A percentile compares a stretch with the other conserved stretches of the same genome.
Evolutionary conservation across 306 rosid genomes (phyloP).

Genomic region (Acacia crassicarpa): DNA sequence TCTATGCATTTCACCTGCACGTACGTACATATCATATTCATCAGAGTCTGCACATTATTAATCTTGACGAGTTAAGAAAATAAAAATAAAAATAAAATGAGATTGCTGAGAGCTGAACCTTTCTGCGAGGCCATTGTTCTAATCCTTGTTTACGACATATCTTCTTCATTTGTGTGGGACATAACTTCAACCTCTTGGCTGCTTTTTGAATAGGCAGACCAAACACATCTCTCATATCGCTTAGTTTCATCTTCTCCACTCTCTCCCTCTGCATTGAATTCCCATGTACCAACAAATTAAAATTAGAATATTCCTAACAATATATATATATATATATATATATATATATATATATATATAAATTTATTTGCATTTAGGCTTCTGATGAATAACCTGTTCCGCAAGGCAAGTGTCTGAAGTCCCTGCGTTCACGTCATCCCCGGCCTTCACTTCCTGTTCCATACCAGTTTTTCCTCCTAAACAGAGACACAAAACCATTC

Average conservation of each 20-base stretch:
- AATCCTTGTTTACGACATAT: conserved; percentile 58
- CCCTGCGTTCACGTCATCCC: background rate
- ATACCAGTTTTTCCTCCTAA: conserved; percentile 8
- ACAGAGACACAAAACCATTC: background rate
- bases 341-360: too few species aligned
- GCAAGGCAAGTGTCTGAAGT: conserved; percentile 32
- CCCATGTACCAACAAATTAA: background rate
- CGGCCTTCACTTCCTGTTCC: conserved; percentile 3
- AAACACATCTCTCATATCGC: conserved; percentile 45
- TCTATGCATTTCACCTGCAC: conserved; percentile 50
- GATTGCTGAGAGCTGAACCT: conserved; percentile 13
- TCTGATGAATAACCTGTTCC: conserved; percentile 45
- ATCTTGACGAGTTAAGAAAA: background rate
- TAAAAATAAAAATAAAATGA: background rate
- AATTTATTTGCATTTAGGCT: background rate
- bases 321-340: too few species aligned
- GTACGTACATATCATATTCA: background rate
- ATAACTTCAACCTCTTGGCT: conserved; percentile 40
- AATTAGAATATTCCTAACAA: background rate
- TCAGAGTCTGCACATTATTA: background rate
- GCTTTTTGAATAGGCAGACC: conserved; percentile 65
- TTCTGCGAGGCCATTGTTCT: conserved; percentile 78
- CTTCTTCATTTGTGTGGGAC: conserved; percentile 72
- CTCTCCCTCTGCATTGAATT: conserved; percentile 57
- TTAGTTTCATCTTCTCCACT: conserved; percentile 45